Conservation (phyloP, 73 alveolate genomes). For the Paramecium primaurelia region DNA sequence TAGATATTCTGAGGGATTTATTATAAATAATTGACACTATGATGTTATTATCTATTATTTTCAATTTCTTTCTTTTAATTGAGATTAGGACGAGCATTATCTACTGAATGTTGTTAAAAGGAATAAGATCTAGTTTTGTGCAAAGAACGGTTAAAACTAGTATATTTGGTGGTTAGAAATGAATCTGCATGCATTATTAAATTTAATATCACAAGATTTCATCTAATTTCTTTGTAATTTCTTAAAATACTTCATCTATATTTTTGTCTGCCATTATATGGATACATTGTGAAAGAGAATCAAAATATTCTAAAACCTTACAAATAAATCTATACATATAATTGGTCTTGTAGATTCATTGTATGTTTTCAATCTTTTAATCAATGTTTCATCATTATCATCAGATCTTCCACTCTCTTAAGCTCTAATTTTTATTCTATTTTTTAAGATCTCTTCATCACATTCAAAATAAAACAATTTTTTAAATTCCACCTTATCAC, state of each 20-base stretch:
- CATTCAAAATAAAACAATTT: slow-evolving; percentile 37
- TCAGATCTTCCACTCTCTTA: slow-evolving; percentile 89
- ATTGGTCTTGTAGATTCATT: slow-evolving; percentile 87
- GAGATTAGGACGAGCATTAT: neutral
- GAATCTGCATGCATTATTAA: neutral
- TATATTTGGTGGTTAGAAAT: neutral
- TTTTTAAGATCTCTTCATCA: slow-evolving; percentile 71
- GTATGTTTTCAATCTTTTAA: slow-evolving; percentile 89
- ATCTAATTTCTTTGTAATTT: slow-evolving; percentile 45
- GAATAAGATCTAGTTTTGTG: neutral
- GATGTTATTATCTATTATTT: neutral
- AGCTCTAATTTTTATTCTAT: slow-evolving; percentile 84
- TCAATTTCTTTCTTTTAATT: neutral
- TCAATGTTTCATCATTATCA: slow-evolving; percentile 90
- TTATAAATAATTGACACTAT: neutral
- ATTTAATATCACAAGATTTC: neutral
- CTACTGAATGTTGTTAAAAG: neutral
- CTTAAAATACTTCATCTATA: slow-evolving; percentile 80
- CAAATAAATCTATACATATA: neutral
- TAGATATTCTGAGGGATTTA: neutral
- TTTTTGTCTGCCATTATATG: slow-evolving; percentile 77
- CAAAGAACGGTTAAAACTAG: neutral
- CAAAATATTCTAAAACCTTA: slow-evolving; percentile 64
- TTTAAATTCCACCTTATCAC: slow-evolving; percentile 45
- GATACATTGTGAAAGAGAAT: slow-evolving; percentile 8